Evolutionary conservation across 176 grass and related monocot species (phyloP).

Genomic region (Juncus inflexus): DNA sequence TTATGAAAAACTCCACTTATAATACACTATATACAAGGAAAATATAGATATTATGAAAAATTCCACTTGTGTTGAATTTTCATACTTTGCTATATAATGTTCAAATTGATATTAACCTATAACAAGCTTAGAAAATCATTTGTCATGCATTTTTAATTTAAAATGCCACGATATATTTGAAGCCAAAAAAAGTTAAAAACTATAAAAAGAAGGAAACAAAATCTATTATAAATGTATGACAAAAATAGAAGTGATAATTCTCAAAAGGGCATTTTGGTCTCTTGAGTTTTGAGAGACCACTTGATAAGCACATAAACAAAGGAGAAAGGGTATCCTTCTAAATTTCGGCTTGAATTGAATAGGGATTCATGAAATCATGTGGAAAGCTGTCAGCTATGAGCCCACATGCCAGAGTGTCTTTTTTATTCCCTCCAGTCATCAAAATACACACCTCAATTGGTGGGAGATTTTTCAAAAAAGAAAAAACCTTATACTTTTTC

Average conservation of each 20-base stretch:
- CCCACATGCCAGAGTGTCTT: conserved; percentile 26
- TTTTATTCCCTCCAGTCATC: neutral
- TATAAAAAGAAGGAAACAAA: neutral
- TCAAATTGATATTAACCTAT: no score
- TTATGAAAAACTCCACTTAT: no score
- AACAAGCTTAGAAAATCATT: no score
- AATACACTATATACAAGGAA: no score
- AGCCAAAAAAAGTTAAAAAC: neutral
- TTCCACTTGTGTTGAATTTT: no score
- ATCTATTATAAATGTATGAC: no score
- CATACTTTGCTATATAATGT: no score
- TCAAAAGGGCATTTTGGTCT: conserved; percentile 8
- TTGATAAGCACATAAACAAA: neutral
- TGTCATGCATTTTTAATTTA: neutral
- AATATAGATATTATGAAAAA: no score
- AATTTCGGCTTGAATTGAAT: conserved; percentile 20
- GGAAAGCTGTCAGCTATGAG: conserved; percentile 15
- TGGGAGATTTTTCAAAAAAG: no score
- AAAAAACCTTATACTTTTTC: no score
- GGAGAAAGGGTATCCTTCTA: conserved; percentile 15
- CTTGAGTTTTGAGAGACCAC: neutral
- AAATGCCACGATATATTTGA: neutral
- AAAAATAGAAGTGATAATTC: no score
- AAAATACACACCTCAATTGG: no score
- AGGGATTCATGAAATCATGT: neutral